Percentiles rank a stretch among this genome's conserved stretches.
phyloP scores from a whole-genome alignment of 2,329 filamentous ascomycete genomes.

The Verruconis gallopava region DNA sequence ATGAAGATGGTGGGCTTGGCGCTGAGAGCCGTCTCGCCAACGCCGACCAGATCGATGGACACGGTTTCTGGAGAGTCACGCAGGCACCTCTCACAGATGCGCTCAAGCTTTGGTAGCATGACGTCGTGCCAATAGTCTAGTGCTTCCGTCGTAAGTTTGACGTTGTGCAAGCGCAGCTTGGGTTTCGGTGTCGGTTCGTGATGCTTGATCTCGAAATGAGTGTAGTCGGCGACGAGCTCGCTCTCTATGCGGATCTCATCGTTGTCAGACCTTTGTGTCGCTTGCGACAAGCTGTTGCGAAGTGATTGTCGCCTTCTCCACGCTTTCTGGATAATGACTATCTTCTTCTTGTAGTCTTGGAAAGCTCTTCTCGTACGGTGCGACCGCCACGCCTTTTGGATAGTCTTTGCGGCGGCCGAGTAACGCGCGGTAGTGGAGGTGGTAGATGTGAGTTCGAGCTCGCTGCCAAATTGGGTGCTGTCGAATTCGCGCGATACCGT shows the following conservation, averaged over 20 bases:
- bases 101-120: slow-evolving; percentile 61
- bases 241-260: background rate
- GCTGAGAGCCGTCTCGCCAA: slow-evolving; percentile 54
- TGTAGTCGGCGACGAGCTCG: slow-evolving; percentile 11
- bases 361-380: slow-evolving; percentile 18
- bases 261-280: no score
- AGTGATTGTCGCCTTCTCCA: slow-evolving; percentile 17
- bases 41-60: slow-evolving; percentile 63
- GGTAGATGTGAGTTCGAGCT: slow-evolving; percentile 10
- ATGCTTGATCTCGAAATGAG: slow-evolving; percentile 23
- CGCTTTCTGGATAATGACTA: slow-evolving; percentile 24
- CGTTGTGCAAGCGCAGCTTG: slow-evolving; percentile 26
- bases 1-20: slow-evolving; percentile 63
- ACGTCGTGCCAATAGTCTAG: slow-evolving; percentile 60
- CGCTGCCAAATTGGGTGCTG: background rate
- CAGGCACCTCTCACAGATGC: slow-evolving; percentile 57
- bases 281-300: background rate
- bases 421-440: slow-evolving; percentile 12
- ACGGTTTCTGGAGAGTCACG: slow-evolving; percentile 63
- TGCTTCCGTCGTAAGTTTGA: slow-evolving; percentile 47
- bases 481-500: background rate
- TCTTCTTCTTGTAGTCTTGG: slow-evolving; percentile 26
- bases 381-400: slow-evolving; percentile 25
- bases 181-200: slow-evolving; percentile 17
- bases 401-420: slow-evolving; percentile 20